phyloP scores from a whole-genome alignment of 2,329 filamentous ascomycete genomes.

The Coniochaeta prunicola region DNA sequence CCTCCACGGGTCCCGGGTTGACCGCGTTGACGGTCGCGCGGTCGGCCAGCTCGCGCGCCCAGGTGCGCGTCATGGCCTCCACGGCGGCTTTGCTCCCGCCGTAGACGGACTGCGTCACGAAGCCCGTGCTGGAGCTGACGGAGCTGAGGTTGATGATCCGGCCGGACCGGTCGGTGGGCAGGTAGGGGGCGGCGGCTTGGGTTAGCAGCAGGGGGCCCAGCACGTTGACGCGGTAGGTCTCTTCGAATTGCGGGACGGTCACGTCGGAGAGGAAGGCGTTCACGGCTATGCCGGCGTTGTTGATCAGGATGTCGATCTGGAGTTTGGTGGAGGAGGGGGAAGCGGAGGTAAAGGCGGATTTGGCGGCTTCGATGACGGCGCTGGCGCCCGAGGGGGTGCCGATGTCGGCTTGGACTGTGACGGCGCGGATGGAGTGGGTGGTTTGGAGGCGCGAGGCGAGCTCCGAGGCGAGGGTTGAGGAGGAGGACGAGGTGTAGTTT shows the following conservation, averaged over 20 bases:
- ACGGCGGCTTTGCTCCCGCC: slow-evolving; percentile 51
- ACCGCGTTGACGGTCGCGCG: slow-evolving; percentile 48
- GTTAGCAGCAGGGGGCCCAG: slow-evolving; percentile 72
- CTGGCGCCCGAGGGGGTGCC: slow-evolving; percentile 52
- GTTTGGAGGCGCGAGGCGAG: slow-evolving; percentile 54
- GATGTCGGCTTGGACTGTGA: slow-evolving; percentile 66
- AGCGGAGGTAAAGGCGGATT: slow-evolving; percentile 58
- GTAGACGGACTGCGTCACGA: slow-evolving; percentile 49
- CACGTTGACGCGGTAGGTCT: slow-evolving; percentile 74
- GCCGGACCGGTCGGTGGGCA: slow-evolving; percentile 59
- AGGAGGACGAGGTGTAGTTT: slow-evolving; percentile 54
- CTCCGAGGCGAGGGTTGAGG: slow-evolving; percentile 39
- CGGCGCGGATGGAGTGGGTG: slow-evolving; percentile 51
- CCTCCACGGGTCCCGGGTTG: slow-evolving; percentile 49
- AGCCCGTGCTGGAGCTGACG: slow-evolving; percentile 45
- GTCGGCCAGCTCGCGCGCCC: slow-evolving; percentile 48
- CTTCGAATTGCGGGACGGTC: slow-evolving; percentile 57
- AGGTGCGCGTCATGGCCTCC: slow-evolving; percentile 52
- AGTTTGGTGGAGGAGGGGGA: slow-evolving; percentile 39
- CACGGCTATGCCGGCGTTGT: slow-evolving; percentile 69
- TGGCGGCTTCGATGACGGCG: slow-evolving; percentile 50
- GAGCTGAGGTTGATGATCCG: slow-evolving; percentile 50
- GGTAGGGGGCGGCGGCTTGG: slow-evolving; percentile 62
- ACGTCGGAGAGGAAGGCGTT: slow-evolving; percentile 62
- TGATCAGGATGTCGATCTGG: slow-evolving; percentile 76